Evolutionary conservation across 108 stramenopile species (phyloP), one percentile per base, ranked within the genome.

Genomic region (Pseudonitzschia multiseries): DNA sequence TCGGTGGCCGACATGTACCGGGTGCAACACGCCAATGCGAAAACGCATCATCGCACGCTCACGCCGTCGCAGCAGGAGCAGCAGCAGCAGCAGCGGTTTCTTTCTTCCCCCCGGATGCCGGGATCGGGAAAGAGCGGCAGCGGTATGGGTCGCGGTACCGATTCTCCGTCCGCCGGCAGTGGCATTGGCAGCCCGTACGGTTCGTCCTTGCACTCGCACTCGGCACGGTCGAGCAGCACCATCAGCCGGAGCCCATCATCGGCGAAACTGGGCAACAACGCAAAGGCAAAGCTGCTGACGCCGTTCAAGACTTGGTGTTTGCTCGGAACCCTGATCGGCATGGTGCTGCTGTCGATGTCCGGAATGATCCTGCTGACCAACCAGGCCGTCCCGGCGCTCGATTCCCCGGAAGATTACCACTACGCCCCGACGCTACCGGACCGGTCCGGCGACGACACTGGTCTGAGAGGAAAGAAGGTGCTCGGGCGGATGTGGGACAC

Each of bases 391-490:
- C 33, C 33, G 33, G 31, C 36, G 33, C 1, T 6, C 26, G 24
- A 59, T 15, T 27, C 15, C 4, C 20, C 27, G 57, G 29, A 59
- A 27, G 29, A 27, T n/a, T n/a, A n/a, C n/a, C n/a, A n/a, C 57
- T 59, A n/a, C 26, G 57, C 26, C 29, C 27, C 57, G 4, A 31
- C 29, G 14, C 9, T 59, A 9, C 57, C 29, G 10, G 29, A 59
- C 15, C 57, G 57, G 29, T 32, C 29, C 69, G 14, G 64, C 42
- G 14, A 71, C 42, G 77, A 78, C 4, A 46, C 21, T 21, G 77
- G 77, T 21, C 43, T 78, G 9, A 64, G 77, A 53, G 71, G 77
- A 68, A 72, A 78, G 50, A 72, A 71, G 71, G 61, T 69, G 4
- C 65, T 62, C 8, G 61, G 61, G 15, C 9, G 61, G 36, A 33